Evolutionary conservation across 108 stramenopile genomes (phyloP).

Genomic region (Fragilaria radians): DNA sequence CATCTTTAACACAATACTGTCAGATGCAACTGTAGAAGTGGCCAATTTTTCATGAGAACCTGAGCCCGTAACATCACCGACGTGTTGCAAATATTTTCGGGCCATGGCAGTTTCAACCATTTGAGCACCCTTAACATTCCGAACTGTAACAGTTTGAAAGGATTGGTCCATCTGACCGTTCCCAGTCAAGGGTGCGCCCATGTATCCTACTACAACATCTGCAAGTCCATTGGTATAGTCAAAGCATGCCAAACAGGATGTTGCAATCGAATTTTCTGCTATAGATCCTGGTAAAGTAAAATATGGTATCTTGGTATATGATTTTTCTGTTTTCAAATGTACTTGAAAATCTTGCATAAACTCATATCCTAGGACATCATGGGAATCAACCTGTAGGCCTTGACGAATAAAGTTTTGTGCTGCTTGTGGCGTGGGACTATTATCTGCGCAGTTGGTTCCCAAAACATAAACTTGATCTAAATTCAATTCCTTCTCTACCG

Average conservation of each 20-base stretch:
- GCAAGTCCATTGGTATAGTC: constrained; percentile 84
- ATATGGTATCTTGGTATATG: constrained; percentile 63
- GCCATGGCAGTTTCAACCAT: constrained; percentile 58
- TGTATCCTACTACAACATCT: constrained; percentile 81
- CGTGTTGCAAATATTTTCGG: constrained; percentile 34
- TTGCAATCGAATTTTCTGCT: constrained; percentile 68
- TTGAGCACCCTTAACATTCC: constrained; percentile 49
- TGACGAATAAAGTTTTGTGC: constrained; percentile 55
- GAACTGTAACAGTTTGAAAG: constrained; percentile 64
- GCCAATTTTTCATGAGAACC: constrained; percentile 61
- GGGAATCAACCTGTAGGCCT: constrained; percentile 24
- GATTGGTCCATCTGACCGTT: constrained; percentile 47
- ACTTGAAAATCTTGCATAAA: constrained; percentile 85
- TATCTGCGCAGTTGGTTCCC: constrained; percentile 80
- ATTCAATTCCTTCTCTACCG: constrained; percentile 48
- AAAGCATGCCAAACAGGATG: constrained; percentile 71
- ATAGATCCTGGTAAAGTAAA: constrained; percentile 73
- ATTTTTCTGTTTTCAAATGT: constrained; percentile 60
- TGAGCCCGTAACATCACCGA: constrained; percentile 34
- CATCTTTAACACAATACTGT: constrained; percentile 54
- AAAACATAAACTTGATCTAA: constrained; percentile 70
- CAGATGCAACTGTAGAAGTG: constrained; percentile 48
- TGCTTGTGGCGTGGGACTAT: constrained; percentile 67
- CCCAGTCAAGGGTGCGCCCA: constrained; percentile 60
- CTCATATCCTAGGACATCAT: constrained; percentile 49